These are phyloP conservation scores for Shiraia sp. DNA, from an alignment of 2,329 filamentous ascomycete genomes.

Conservation along the genomic window DNA sequence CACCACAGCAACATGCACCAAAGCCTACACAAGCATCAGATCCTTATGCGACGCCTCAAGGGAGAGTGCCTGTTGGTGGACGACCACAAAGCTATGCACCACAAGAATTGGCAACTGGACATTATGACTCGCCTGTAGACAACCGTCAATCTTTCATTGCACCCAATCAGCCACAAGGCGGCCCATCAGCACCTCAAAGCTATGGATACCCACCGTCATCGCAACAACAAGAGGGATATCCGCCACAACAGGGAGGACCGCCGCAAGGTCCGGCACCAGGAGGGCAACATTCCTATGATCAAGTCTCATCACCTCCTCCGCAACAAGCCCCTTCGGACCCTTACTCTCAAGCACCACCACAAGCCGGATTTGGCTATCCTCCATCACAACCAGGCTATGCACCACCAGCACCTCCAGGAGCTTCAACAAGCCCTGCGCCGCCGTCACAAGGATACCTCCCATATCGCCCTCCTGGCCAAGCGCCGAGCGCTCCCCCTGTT, in stretches of 20 bases:
- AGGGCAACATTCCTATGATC: constrained; percentile 33
- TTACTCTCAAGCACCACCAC: constrained; percentile 33
- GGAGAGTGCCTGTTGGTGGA: constrained; percentile 32
- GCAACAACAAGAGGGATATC: constrained; percentile 26
- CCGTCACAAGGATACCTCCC: constrained; percentile 31
- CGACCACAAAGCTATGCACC: constrained; percentile 47
- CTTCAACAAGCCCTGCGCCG: constrained; percentile 27
- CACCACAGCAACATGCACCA: constrained; percentile 35
- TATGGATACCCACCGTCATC: constrained; percentile 30
- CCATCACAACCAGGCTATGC: constrained; percentile 38
- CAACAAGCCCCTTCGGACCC: constrained; percentile 33
- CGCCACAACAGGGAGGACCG: constrained; percentile 24
- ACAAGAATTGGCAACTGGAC: constrained; percentile 53
- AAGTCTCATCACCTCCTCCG: constrained; percentile 31
- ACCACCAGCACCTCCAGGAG: constrained; percentile 35
- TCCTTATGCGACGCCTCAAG: constrained; percentile 46
- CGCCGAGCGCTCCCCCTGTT: constrained; percentile 32
- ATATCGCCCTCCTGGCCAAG: constrained; percentile 40
- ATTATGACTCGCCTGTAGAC: constrained; percentile 53
- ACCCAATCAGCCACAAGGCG: constrained; percentile 25
- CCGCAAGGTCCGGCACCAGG: constrained; percentile 18
- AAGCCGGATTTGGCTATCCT: constrained; percentile 34
- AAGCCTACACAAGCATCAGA: constrained; percentile 36
- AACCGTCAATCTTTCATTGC: constrained; percentile 46
- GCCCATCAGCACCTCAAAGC: constrained; percentile 31